Evolutionary conservation across 176 grass and related monocot genomes (phyloP), one percentile per base, ranked within the genome.

Genomic region (Cymbopogon citratus): DNA sequence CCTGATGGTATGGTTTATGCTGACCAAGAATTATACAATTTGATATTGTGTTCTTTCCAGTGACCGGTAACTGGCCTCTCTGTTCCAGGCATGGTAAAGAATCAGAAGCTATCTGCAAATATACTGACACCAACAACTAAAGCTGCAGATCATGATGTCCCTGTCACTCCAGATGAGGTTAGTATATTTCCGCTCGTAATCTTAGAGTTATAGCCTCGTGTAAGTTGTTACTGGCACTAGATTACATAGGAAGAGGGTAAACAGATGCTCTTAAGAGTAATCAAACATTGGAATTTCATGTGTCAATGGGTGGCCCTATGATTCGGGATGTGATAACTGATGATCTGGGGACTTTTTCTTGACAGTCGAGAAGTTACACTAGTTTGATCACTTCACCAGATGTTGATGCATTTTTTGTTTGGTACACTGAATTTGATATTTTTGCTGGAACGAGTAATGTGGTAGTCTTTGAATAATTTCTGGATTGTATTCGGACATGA

Each of bases 81-180:
- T 56, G 13, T 15, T 83, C 12, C 68, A 97, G 96, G 92, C n/a
- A 91, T 99, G 91, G 85, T 93, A 60, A 99, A 99, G 71, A 99
- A 95, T 76, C 63, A 95, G 79, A 99, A 88, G 74, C 68, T 99
- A 24, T 44, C 87, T 60, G 46, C 63, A 52, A 99, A 95, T 91
- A 95, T 95, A 67, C 87, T 95, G 69, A 99, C 96, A 36, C 92
- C 96, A 39, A 99, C 96, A 29, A 99, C 92, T 45, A 99, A 99
- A 91, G 87, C 91, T 80, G 87, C 41, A 79, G 89, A 99, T 85
- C 92, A 91, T 63, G 96, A 99, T 71, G 89, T 93, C 34, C 92
- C 96, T 75, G 85, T 99, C 67, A 93, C 92, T 75, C 92, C 91
- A 27, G 84, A 91, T 46, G 96, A 95, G 91, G 92, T 90, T 81